Conservation (phyloP, 768 basidiomycete genomes). For the Termitomyces sp. region DNA sequence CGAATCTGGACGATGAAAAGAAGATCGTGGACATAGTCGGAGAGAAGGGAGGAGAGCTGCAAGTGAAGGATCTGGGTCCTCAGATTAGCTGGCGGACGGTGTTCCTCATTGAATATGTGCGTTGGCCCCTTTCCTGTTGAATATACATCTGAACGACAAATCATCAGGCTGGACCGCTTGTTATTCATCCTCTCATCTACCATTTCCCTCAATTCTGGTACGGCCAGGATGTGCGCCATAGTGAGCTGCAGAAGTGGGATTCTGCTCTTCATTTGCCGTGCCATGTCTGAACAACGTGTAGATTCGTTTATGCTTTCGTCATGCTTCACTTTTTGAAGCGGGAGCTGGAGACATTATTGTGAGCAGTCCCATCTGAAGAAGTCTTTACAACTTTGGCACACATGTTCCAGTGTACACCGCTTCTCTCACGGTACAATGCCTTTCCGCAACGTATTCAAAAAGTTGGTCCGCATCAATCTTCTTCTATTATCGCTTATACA, state of each 20-base stretch:
- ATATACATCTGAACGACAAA: not conserved
- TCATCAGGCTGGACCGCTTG: constrained; percentile 72
- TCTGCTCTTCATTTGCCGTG: not conserved
- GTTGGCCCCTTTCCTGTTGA: constrained; percentile 22
- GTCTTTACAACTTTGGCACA: not conserved
- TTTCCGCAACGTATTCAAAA: constrained; percentile 76
- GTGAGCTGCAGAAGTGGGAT: constrained; percentile 64
- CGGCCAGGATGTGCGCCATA: constrained; percentile 64
- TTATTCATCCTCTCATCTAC: constrained; percentile 86
- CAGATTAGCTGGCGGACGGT: constrained; percentile 89
- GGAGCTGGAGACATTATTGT: constrained; percentile 90
- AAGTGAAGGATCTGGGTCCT: constrained; percentile 85
- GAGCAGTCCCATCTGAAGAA: constrained; percentile 18
- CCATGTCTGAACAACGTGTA: constrained; percentile 10
- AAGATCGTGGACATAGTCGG: constrained; percentile 56
- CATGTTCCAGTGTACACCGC: constrained; percentile 66
- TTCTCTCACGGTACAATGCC: constrained; percentile 98
- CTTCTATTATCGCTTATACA: not conserved
- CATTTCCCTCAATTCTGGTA: constrained; percentile 67
- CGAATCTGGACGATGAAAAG: constrained; percentile 56
- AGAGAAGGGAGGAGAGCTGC: constrained; percentile 54
- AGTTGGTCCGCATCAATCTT: constrained; percentile 45
- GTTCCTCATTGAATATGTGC: constrained; percentile 91
- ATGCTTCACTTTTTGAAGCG: constrained; percentile 89
- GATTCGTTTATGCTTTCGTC: constrained; percentile 69